Conservation (phyloP, 805 yeast species). For the Metschnikowia kunwiensis region DNA sequence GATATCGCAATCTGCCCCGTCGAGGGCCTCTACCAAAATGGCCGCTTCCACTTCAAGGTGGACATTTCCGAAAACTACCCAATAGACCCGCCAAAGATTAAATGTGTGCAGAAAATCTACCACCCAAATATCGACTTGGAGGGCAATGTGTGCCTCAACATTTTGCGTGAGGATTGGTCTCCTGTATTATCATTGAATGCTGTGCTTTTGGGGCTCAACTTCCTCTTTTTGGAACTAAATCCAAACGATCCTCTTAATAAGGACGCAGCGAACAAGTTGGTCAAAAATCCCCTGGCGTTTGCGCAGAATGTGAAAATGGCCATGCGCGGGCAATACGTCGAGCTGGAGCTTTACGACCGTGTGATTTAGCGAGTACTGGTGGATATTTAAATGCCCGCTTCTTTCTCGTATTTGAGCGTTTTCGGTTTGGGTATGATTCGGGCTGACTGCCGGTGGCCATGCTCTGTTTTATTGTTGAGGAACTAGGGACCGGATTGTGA, state of each 20-base stretch:
- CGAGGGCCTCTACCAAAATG: constrained; percentile 70
- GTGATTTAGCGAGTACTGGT: constrained; percentile 36
- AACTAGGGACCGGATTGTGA: too few species aligned
- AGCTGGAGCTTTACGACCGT: constrained; percentile 57
- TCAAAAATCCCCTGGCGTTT: constrained; percentile 43
- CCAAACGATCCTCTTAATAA: constrained; percentile 90
- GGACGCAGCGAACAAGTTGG: constrained; percentile 67
- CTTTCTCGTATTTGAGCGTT: too few species aligned
- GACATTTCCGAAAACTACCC: constrained; percentile 73
- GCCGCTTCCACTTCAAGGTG: constrained; percentile 67
- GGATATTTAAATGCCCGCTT: too few species aligned
- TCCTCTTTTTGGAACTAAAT: constrained; percentile 85
- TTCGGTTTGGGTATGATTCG: too few species aligned
- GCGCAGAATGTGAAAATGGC: constrained; percentile 53
- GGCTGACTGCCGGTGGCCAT: too few species aligned
- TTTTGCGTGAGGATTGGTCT: constrained; percentile 92
- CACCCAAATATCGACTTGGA: constrained; percentile 92
- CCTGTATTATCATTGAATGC: constrained; percentile 84
- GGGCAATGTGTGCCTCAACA: constrained; percentile 90
- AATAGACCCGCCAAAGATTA: constrained; percentile 86
- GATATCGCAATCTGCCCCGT: constrained; percentile 57
- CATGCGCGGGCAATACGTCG: constrained; percentile 72
- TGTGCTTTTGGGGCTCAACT: constrained; percentile 79
- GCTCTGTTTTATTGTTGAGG: too few species aligned
- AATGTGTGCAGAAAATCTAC: constrained; percentile 67